A percentile compares a stretch with the other conserved stretches of the same genome.
These are phyloP conservation scores for Pestalotiopsis sp. DNA, from an alignment of 2,329 filamentous ascomycete genomes.

Conservation along the genomic window DNA sequence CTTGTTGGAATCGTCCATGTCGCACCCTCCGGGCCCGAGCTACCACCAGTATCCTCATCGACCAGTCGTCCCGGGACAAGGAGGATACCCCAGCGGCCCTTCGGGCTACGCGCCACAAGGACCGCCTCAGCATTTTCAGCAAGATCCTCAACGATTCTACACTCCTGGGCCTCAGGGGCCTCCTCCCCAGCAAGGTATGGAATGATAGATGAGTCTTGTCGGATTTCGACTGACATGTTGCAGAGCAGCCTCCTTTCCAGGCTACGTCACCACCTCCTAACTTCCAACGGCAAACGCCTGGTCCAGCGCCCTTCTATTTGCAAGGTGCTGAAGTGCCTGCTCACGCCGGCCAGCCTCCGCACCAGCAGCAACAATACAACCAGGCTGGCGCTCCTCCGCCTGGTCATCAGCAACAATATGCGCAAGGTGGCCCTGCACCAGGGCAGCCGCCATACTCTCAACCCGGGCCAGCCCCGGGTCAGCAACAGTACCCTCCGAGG, in stretches of 20 bases:
- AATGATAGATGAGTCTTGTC: slow-evolving; percentile 15
- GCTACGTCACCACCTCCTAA: slow-evolving; percentile 51
- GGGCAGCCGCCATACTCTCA: slow-evolving; percentile 27
- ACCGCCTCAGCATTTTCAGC: slow-evolving; percentile 41
- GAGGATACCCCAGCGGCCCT: slow-evolving; percentile 27
- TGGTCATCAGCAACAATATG: slow-evolving; percentile 17
- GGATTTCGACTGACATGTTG: slow-evolving; percentile 26
- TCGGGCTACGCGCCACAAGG: slow-evolving; percentile 41
- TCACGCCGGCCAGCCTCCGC: slow-evolving; percentile 26
- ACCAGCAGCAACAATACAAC: slow-evolving; percentile 24
- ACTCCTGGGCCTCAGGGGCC: slow-evolving; percentile 54
- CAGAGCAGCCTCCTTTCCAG: slow-evolving; percentile 43
- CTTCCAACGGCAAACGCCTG: slow-evolving; percentile 53
- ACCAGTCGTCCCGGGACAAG: slow-evolving; percentile 40
- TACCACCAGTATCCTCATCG: slow-evolving; percentile 70
- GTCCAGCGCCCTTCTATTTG: slow-evolving; percentile 65
- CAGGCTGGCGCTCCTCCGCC: slow-evolving; percentile 27
- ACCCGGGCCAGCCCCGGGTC: slow-evolving; percentile 30
- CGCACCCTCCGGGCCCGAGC: slow-evolving; percentile 78
- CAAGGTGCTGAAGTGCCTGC: slow-evolving; percentile 57
- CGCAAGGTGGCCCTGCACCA: slow-evolving; percentile 30
- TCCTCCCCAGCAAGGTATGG: slow-evolving; percentile 36
- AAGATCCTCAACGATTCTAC: slow-evolving; percentile 70
- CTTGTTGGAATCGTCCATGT: slow-evolving; percentile 94
- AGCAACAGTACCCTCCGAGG: slow-evolving; percentile 24